Evolutionary conservation across 2,329 filamentous ascomycete genomes (phyloP), one percentile per base, ranked within the genome.

Genomic region (Trichoderma lentiforme): DNA sequence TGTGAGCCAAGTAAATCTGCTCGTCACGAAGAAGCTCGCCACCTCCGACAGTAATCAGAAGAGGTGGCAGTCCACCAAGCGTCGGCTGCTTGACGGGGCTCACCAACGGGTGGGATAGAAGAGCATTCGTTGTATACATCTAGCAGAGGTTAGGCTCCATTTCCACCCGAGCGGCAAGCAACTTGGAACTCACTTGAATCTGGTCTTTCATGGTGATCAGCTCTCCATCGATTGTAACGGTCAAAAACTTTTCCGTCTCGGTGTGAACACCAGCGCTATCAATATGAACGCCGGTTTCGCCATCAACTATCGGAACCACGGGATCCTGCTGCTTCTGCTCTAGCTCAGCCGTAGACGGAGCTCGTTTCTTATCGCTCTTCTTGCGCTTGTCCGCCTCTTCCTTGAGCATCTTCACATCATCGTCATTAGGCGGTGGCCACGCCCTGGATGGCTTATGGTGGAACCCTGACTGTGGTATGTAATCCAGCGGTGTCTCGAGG

Each of bases 1-100:
- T 98, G 81, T 99, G 96, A 0, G 95, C 96, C 15, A 98, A 78
- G 74, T 97, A 98, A 67, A 98, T 93, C 79, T 98, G 96, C 81
- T 99, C 96, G 77, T 99, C 96, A 14, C 94, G 90, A 21, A 99
- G 86, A 64, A 97, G 87, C 80, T 99, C 96, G 1, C 93, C 95
- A 6, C 95, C 95, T 4, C 95, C 96, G 1, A 92, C 91, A 79
- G 97, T 89, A 57, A 99, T 92, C 6, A 97, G 86, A 32, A 98
- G 83, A 0, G 96, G 96, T 0, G 95, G 95, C 4, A 99, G 86
- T 0, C 96, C 96, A 56, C 96, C 96, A 0, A 99, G 86, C 0
- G 93, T 95, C 1, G 95, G 91, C 76, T 98, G 94, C 78, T 98
- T 86, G 3, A 94, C 87, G 1, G 96, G 94, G 66, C 95, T 98